These are phyloP conservation scores for Peronosclerospora sorghi DNA, from an alignment of 352 stramenopile genomes.

Conservation along the genomic window DNA sequence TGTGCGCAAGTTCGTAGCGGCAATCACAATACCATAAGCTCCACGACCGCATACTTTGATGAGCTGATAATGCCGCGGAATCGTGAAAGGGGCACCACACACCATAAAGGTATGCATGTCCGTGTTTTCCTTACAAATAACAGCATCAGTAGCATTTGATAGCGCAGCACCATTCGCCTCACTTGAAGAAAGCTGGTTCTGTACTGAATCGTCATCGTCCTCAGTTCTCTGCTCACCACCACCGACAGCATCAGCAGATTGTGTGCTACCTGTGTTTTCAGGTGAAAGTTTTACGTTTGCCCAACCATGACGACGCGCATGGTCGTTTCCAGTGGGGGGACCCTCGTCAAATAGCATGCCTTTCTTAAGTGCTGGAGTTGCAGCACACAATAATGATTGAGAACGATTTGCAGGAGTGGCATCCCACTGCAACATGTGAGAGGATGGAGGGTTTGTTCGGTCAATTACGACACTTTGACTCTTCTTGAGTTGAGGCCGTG, in stretches of 20 bases:
- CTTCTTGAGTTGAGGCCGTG: constrained; percentile 60
- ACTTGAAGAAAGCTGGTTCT: constrained; percentile 29
- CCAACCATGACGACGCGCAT: constrained; percentile 52
- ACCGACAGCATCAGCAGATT: constrained; percentile 41
- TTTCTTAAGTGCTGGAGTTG: constrained; percentile 26
- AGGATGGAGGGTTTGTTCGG: constrained; percentile 50
- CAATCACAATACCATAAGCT: constrained; percentile 85
- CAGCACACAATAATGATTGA: constrained; percentile 24
- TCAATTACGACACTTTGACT: constrained; percentile 71
- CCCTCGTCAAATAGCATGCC: constrained; percentile 29
- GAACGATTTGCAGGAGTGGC: constrained; percentile 19
- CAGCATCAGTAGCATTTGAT: constrained; percentile 28
- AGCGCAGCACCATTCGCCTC: constrained; percentile 15
- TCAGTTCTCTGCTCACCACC: constrained; percentile 13
- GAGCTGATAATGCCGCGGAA: constrained; percentile 76
- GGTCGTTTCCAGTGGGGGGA: constrained; percentile 21
- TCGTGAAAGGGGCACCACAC: constrained; percentile 79
- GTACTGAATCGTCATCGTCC: constrained; percentile 18
- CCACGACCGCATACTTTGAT: constrained; percentile 84
- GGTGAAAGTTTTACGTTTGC: constrained; percentile 72
- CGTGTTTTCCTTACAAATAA: constrained; percentile 78
- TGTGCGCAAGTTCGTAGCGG: constrained; percentile 65
- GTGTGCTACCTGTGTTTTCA: constrained; percentile 37
- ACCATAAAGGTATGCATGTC: constrained; percentile 87
- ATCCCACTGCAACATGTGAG: constrained; percentile 72